Conservation (phyloP, 2,329 filamentous ascomycete genomes). For the Fusarium coffeatum region DNA sequence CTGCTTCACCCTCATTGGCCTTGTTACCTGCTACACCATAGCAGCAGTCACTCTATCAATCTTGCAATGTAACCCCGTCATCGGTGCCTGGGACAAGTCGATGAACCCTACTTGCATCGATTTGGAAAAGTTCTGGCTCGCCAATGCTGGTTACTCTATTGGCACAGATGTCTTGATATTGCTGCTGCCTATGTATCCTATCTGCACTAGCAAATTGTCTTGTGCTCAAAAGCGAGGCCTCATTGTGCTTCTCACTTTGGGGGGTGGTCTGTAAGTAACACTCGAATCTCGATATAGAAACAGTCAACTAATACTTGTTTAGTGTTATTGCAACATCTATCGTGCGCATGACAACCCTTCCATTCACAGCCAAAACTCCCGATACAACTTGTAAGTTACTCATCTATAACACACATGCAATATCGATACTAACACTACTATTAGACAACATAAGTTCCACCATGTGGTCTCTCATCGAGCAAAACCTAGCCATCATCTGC, state of each 20-base stretch:
- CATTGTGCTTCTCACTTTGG: constrained; percentile 57
- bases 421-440: background rate
- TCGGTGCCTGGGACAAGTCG: constrained; percentile 58
- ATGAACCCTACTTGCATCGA: constrained; percentile 58
- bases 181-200: constrained; percentile 58
- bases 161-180: constrained; percentile 60
- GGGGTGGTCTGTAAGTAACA: constrained; percentile 57
- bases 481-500: constrained; percentile 55
- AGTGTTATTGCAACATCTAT: constrained; percentile 57
- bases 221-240: constrained; percentile 55
- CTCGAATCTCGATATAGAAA: background rate
- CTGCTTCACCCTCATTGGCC: constrained; percentile 55
- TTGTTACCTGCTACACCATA: constrained; percentile 60
- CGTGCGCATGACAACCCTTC: constrained; percentile 55
- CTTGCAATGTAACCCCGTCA: constrained; percentile 63
- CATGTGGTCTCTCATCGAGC: constrained; percentile 55
- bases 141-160: constrained; percentile 61
- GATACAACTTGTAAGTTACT: constrained; percentile 52
- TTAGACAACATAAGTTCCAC: constrained; percentile 52
- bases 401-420: background rate
- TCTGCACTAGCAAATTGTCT: constrained; percentile 59
- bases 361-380: constrained; percentile 53
- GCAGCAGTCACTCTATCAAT: constrained; percentile 59
- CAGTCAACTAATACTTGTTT: background rate
- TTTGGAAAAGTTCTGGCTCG: constrained; percentile 60